These are phyloP conservation scores for Cicer bijugum DNA, from an alignment of 306 rosid genomes.

Conservation along the genomic window DNA sequence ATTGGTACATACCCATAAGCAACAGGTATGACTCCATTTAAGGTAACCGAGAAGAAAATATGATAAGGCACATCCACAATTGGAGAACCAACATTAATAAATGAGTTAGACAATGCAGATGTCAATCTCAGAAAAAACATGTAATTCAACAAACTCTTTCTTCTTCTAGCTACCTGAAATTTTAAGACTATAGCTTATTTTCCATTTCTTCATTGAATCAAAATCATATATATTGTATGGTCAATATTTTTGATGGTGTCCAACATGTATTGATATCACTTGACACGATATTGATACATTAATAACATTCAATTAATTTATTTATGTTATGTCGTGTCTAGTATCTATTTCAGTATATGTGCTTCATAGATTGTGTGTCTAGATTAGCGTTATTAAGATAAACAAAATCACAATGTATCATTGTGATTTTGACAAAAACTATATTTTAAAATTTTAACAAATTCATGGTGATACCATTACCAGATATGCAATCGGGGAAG, in stretches of 20 bases:
- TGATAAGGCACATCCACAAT: constrained; percentile 94
- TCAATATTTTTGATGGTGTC: too few relatives aligned
- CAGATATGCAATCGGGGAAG: too few relatives aligned
- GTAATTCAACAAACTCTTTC: constrained; percentile 76
- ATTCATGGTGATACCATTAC: too few relatives aligned
- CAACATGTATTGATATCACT: not conserved
- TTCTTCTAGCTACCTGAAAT: constrained; percentile 85
- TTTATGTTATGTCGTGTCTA: too few relatives aligned
- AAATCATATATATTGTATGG: too few relatives aligned
- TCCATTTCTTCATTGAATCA: not conserved
- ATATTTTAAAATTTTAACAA: too few relatives aligned
- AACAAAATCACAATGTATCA: too few relatives aligned
- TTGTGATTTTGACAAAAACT: too few relatives aligned
- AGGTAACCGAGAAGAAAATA: constrained; percentile 76
- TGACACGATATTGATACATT: not conserved
- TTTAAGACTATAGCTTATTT: constrained; percentile 24
- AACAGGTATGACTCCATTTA: constrained; percentile 86
- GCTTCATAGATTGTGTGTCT: too few relatives aligned
- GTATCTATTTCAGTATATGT: too few relatives aligned
- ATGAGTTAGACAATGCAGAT: constrained; percentile 87
- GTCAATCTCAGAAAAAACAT: constrained; percentile 95
- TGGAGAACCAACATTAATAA: constrained; percentile 92
- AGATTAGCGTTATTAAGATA: too few relatives aligned
- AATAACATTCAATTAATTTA: not conserved
- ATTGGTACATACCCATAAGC: constrained; percentile 69